Conservation (phyloP, 257 asterid genomes). For the Paraleonurus japonicus region DNA sequence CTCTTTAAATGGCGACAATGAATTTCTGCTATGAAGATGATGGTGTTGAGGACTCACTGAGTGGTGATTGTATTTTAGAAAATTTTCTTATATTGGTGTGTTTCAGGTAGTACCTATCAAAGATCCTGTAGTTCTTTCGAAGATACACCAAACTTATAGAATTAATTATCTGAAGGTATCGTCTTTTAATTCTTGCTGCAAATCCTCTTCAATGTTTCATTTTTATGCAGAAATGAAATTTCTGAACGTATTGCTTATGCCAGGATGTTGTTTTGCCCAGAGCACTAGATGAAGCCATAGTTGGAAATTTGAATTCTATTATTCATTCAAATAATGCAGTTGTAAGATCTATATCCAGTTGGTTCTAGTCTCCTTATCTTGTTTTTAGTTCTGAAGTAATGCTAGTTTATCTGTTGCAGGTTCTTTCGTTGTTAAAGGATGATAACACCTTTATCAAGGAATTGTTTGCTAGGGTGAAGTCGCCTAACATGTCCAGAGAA, state of each 20-base stretch:
- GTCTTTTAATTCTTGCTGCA: conserved; percentile 8
- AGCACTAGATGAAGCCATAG: conserved; percentile 66
- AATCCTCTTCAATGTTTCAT: background rate
- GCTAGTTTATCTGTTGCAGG: conserved; percentile 44
- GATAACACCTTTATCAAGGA: conserved; percentile 80
- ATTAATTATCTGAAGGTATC: conserved; percentile 88
- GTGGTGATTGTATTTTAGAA: conserved; percentile 2
- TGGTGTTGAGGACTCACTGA: conserved; percentile 6
- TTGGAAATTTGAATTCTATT: conserved; percentile 72
- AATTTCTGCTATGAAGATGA: conserved; percentile 6
- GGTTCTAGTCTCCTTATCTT: conserved; percentile 13
- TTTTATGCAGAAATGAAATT: conserved; percentile 18
- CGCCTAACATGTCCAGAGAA: conserved; percentile 56
- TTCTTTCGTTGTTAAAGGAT: conserved; percentile 83
- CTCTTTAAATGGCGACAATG: conserved; percentile 1
- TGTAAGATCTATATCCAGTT: conserved; percentile 49
- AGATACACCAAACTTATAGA: conserved; percentile 94
- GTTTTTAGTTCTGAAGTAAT: conserved; percentile 22
- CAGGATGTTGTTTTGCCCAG: conserved; percentile 92
- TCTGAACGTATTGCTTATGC: conserved; percentile 31
- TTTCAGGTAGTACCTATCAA: conserved; percentile 83
- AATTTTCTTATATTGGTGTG: conserved; percentile 24
- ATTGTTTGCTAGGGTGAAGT: conserved; percentile 77
- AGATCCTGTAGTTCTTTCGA: conserved; percentile 73
- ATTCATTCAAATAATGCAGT: conserved; percentile 80